Base-by-base conservation (phyloP, 169 alveolate species). In the Eimeria brunetti region DNA sequence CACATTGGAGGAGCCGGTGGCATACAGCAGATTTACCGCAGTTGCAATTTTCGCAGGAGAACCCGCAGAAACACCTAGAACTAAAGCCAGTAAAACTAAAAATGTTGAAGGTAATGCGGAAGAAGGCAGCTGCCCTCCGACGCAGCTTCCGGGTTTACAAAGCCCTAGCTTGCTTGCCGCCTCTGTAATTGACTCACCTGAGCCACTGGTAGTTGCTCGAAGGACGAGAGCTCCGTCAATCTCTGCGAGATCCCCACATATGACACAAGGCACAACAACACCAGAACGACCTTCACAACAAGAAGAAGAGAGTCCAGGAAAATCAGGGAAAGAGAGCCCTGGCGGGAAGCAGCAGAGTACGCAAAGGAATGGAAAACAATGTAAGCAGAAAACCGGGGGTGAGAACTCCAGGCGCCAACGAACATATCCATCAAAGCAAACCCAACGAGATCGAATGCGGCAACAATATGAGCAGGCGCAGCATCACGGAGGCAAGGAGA, bases 41-140 rank as follows among this genome's bases (percentile, higher is more conserved):
- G 83, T 73, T 73, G 30, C 83, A 36, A 41, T 36, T 73, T n/a
- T 73, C 53, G 7, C 83, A 20, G 83, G 56, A 36, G 83, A 73
- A 73, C 83, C 56, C 33, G 83, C 53, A 73, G 83, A 38, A 73
- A 73, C 83, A 73, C 83, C 83, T 73, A 73, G 4, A 38, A 38
- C 12, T 9, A 38, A 18, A 14, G 38, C 46, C 46, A 41, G 56
- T 73, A 73, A 18, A 38, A 38, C 12, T 9, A 38, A 18, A 14
- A 73, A 18, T 38, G 83, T 38, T 1, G 56, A 38, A 38, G 51
- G 53, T 73, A 38, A 11, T 73, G n/a, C 5, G 20, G 53, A 73
- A 38, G 6, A 38, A 16, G 53, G 38, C 36, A 8, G 56, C 33
- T 38, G 16, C 51, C 14, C 83, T 30, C 51, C 18, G 33, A 73